Percentiles rank a stretch among this genome's conserved stretches.
Conservation (phyloP, 148 eudicot genomes). For the Vaccinium darrowii region DNA sequence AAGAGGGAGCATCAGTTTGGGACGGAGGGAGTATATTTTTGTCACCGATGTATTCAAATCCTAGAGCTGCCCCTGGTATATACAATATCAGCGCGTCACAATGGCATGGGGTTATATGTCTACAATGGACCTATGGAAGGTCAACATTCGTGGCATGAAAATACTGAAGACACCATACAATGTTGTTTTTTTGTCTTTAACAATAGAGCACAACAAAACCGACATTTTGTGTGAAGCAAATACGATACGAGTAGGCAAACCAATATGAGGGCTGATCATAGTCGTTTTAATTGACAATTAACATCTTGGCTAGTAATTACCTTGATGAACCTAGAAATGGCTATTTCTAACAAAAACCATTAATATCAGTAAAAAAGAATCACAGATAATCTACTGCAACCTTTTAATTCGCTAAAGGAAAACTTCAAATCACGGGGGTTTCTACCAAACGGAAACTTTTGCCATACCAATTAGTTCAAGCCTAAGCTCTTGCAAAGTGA, state of each 20-base stretch:
- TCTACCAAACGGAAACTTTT: not conserved
- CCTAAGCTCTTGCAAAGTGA: not conserved
- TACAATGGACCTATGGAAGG: not conserved
- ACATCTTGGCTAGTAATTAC: not conserved
- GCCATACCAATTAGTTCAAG: not conserved
- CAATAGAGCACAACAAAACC: not conserved
- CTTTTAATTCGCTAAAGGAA: not conserved
- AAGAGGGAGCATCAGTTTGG: too few species aligned
- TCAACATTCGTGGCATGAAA: conserved; percentile 3
- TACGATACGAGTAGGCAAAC: not conserved
- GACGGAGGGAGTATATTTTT: too few species aligned
- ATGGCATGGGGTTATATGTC: not conserved
- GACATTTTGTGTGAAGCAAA: not conserved
- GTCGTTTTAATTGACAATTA: not conserved
- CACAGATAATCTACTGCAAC: not conserved
- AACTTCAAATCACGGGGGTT: not conserved
- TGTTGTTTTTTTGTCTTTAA: not conserved
- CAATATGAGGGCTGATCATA: not conserved
- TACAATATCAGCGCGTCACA: not conserved
- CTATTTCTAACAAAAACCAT: not conserved
- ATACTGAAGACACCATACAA: not conserved
- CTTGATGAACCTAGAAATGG: not conserved
- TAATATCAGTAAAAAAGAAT: not conserved
- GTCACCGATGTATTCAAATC: too few species aligned
- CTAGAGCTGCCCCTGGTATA: too few species aligned